Evolutionary conservation across 1,284 basidiomycete genomes (phyloP), one percentile per base, ranked within the genome.

Genomic region (Rhodotorula mucilaginosa): DNA sequence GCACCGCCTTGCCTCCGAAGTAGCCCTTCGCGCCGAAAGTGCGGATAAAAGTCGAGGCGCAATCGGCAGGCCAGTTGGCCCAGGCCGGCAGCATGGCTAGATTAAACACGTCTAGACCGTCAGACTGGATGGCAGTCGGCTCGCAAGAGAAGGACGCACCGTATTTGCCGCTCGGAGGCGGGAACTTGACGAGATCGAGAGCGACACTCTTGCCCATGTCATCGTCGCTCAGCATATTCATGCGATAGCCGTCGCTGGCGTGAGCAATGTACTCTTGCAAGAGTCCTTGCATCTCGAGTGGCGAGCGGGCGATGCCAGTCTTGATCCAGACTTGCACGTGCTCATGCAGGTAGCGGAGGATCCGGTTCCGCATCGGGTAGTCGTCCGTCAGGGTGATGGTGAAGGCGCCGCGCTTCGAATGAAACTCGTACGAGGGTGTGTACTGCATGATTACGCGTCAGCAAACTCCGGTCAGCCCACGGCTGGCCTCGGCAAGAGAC

Each of bases 191-290:
- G 81, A 90, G 93, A 61, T 89, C 88, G 77, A 94, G 85, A 7
- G 94, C 94, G 54, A 96, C 82, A 23, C 93, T 91, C 23, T 93
- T 91, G 4, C 94, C 94, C 69, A 97, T 85, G 81, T 97, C 94
- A 7, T 91, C 88, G 39, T 88, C 85, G n/a, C 61, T 66, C 15
- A 60, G 59, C 23, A 67, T 67, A 21, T 67, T 62, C 23, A 66
- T 54, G 21, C 68, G 69, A 39, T 64, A 52, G 18, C 62, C 70
- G 16, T 58, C 65, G 16, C 61, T 61, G 4, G 71, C 64, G 0
- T 61, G 68, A 31, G 74, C 73, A 44, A 79, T 67, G 65, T 76
- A 76, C 62, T 85, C 79, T 87, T 87, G 84, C 85, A 99, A 83
- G 3, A 93, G 93, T 1, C 93, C 90, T 78, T 96, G 92, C 67